Base-by-base conservation (phyloP, 1,284 basidiomycete species). In the Peniophora sp. region DNA sequence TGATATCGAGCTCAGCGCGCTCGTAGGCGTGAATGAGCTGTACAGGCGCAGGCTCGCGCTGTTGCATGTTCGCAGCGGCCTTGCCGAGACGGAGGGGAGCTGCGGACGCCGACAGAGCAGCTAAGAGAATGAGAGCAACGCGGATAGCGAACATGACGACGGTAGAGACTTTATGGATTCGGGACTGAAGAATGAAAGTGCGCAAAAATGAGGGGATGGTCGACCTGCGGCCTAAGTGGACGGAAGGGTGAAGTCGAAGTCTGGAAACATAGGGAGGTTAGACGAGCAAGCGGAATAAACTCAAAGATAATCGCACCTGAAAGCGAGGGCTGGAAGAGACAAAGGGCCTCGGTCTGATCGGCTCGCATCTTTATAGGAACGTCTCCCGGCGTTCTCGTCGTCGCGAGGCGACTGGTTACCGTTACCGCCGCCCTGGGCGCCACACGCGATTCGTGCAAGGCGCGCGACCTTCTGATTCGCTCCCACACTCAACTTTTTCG, bases 1-100 rank as follows among this genome's bases (percentile, higher is more conserved):
- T 68, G 48, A 57, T 46, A 42, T 58, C 55, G 32, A 47, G 52
- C 47, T 55, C 57, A 48, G 44, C n/a, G n/a, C 47, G 44, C 54
- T 51, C 48, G 60, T 78, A 80, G 22, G 72, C 71, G 23, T 64
- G 65, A 56, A 80, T 76, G 32, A 69, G 70, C 49, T 74, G 66
- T 47, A 78, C 63, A 22, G 72, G 69, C 48, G 66, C 65, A 36
- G 66, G 60, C 45, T 61, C 63, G 51, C 70, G 70, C 39, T 46
- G 52, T 37, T 56, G 42, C 8, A 59, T 27, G 42, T 52, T 39
- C 56, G 43, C 18, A 20, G 20, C 43, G 22, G 43, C 43, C 18
- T 41, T 41, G n/a, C 27, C 27, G 27, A 32, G 15, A n/a, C 37
- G 37, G 18, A 41, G 37, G 15, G 37, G 37, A 41, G n/a, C 18